Conservation (phyloP, 768 basidiomycete genomes). For the Hydnum rufescens region DNA sequence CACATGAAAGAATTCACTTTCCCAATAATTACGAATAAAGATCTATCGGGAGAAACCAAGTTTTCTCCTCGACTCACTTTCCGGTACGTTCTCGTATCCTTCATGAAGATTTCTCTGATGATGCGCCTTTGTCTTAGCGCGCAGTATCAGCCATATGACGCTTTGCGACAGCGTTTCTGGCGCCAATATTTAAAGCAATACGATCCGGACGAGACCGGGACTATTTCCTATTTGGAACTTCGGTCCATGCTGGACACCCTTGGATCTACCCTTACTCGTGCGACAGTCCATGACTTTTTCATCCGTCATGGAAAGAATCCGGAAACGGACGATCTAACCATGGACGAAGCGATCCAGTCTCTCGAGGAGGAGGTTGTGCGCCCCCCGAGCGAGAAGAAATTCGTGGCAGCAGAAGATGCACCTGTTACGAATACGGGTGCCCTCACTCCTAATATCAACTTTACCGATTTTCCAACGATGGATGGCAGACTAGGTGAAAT, state of each 20-base stretch:
- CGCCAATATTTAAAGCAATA: slow-evolving; percentile 73
- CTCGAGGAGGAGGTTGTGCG: slow-evolving; percentile 70
- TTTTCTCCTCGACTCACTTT: slow-evolving; percentile 50
- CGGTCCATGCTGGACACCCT: slow-evolving; percentile 94
- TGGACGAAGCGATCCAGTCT: slow-evolving; percentile 64
- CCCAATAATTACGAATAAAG: slow-evolving; percentile 38
- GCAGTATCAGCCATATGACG: slow-evolving; percentile 88
- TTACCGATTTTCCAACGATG: slow-evolving; percentile 9
- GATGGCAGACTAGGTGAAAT: background rate
- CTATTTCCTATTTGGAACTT: slow-evolving; percentile 66
- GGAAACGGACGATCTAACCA: slow-evolving; percentile 46
- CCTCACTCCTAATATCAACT: slow-evolving; percentile 10
- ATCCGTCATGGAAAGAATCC: slow-evolving; percentile 43
- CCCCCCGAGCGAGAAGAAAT: slow-evolving; percentile 49
- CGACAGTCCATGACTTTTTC: slow-evolving; percentile 73
- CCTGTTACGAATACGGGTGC: slow-evolving; percentile 9
- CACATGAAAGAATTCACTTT: slow-evolving; percentile 58
- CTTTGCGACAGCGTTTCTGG: slow-evolving; percentile 83
- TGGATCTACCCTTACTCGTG: slow-evolving; percentile 67
- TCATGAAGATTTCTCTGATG: background rate
- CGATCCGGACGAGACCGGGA: slow-evolving; percentile 62
- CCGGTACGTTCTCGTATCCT: slow-evolving; percentile 23
- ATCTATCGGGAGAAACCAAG: slow-evolving; percentile 50
- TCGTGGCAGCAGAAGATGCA: slow-evolving; percentile 30
- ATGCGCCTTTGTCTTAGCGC: slow-evolving; percentile 33